Evolutionary conservation across 202 grass and related monocot species (phyloP).

Genomic region (Elaeis oleifera): DNA sequence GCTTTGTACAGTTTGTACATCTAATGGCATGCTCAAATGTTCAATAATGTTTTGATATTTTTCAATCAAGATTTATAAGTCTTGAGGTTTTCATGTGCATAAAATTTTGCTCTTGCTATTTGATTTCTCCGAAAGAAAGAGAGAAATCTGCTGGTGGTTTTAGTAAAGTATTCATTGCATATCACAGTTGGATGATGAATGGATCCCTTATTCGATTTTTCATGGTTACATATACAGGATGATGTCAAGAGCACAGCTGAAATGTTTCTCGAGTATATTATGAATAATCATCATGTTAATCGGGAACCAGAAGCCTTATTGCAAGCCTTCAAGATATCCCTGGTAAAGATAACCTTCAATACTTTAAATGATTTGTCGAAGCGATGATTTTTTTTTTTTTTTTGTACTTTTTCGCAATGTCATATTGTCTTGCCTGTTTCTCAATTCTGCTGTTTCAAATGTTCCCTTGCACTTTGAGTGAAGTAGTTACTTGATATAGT

Average conservation of each 20-base stretch:
- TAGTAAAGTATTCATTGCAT: neutral
- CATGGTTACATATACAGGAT: conserved; percentile 44
- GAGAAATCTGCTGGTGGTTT: too few relatives aligned
- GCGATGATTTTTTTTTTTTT: neutral
- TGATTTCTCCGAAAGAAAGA: too few relatives aligned
- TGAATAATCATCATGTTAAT: conserved; percentile 92
- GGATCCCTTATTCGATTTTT: neutral
- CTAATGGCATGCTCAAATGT: too few relatives aligned
- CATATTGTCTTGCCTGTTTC: neutral
- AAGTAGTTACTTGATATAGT: too few relatives aligned
- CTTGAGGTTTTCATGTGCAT: too few relatives aligned
- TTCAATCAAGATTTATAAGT: too few relatives aligned
- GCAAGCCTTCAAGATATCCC: conserved; percentile 79
- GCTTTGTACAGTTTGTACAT: too few relatives aligned
- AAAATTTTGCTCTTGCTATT: too few relatives aligned
- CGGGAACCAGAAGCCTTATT: conserved; percentile 55
- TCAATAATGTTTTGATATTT: too few relatives aligned
- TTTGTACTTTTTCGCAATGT: neutral
- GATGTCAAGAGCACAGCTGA: conserved; percentile 54
- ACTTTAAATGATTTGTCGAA: conserved; percentile 1
- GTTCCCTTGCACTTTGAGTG: too few relatives aligned
- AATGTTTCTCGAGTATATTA: conserved; percentile 66
- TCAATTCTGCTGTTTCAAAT: too few relatives aligned
- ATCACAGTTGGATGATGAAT: conserved; percentile 24
- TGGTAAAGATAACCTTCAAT: conserved; percentile 51